Evolutionary conservation across 768 basidiomycete genomes (phyloP).

Genomic region (Termitomyces sp.): DNA sequence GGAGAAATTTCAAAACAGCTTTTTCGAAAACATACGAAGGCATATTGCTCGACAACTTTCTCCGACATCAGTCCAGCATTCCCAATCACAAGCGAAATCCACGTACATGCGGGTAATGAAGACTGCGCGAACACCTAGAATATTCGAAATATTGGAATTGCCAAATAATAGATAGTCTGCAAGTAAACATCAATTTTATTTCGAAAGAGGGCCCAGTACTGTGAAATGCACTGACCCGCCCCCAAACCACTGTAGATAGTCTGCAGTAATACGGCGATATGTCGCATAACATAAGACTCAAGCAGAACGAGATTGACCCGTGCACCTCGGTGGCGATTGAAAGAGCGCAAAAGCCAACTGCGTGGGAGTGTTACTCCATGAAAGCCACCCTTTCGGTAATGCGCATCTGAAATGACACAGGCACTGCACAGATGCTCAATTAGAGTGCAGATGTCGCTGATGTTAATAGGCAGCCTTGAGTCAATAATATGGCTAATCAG

Average conservation of each 20-base stretch:
- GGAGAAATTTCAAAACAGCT: neutral
- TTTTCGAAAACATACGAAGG: conserved; percentile 28
- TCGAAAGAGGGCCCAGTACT: neutral
- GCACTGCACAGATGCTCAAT: conserved; percentile 42
- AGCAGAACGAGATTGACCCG: conserved; percentile 2
- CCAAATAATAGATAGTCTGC: conserved; percentile 25
- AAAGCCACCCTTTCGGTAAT: conserved; percentile 17
- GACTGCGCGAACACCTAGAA: conserved; percentile 23
- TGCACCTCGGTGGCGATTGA: conserved; percentile 9
- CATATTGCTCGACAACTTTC: conserved; percentile 46
- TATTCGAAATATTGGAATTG: conserved; percentile 12
- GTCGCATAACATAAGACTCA: conserved; percentile 8
- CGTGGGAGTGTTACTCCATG: conserved; percentile 48
- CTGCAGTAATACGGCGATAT: conserved; percentile 20
- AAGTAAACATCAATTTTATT: neutral
- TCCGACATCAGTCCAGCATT: no score
- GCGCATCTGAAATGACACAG: conserved; percentile 28
- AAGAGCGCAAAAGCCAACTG: conserved; percentile 37
- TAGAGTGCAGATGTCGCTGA: conserved; percentile 43
- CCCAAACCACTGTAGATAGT: conserved; percentile 23
- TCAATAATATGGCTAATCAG: conserved; percentile 38
- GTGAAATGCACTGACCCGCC: conserved; percentile 9
- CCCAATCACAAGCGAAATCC: no score
- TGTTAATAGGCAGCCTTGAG: conserved; percentile 30
- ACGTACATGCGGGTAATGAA: no score